phyloP scores from a whole-genome alignment of 2,329 filamentous ascomycete species.

The Cercospora sojina region DNA sequence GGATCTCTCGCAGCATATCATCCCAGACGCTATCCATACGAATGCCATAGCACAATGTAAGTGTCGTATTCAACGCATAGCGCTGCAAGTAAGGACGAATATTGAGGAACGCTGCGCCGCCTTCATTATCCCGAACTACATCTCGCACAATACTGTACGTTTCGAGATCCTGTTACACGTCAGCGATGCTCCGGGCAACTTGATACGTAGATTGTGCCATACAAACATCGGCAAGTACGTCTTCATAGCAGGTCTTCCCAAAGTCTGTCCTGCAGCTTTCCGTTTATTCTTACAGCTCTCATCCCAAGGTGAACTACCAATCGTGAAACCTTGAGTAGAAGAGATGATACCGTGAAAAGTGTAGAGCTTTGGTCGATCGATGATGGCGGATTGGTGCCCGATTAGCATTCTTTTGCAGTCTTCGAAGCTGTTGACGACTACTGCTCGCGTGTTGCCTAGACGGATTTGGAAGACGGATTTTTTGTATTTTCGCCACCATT shows the following conservation, averaged over 20 bases:
- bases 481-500: constrained; percentile 50
- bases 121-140: constrained; percentile 46
- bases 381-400: constrained; percentile 51
- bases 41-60: constrained; percentile 57
- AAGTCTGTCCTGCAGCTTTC: constrained; percentile 51
- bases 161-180: constrained; percentile 45
- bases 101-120: constrained; percentile 41
- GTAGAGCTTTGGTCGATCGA: constrained; percentile 49
- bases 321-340: constrained; percentile 55
- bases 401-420: constrained; percentile 54
- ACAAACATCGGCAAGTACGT: constrained; percentile 53
- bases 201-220: too few relatives aligned
- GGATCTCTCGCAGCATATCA: constrained; percentile 52
- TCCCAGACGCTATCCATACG: constrained; percentile 57
- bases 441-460: constrained; percentile 54
- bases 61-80: constrained; percentile 55
- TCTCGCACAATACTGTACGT: constrained; percentile 53
- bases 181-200: background rate
- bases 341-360: constrained; percentile 57
- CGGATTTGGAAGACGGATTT: constrained; percentile 54
- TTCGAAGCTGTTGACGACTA: constrained; percentile 55
- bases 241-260: constrained; percentile 49
- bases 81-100: constrained; percentile 55
- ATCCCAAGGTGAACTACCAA: constrained; percentile 56
- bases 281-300: constrained; percentile 55